These are phyloP conservation scores for Metschnikowia continentalis DNA, from an alignment of 805 yeast species.

Conservation along the genomic window DNA sequence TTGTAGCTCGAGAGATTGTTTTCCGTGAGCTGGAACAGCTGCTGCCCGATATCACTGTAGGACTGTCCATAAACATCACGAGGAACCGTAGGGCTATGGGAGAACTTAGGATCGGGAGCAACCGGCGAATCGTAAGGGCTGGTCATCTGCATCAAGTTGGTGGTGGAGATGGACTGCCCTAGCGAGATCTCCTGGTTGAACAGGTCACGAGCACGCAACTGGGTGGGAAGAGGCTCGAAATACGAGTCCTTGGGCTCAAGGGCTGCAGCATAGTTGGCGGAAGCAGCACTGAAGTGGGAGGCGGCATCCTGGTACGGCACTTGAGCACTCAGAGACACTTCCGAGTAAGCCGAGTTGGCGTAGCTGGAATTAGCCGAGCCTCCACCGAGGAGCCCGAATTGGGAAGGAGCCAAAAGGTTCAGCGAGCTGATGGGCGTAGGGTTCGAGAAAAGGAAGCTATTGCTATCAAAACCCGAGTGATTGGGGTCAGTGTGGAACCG, in stretches of 20 bases:
- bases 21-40: conserved; percentile 13
- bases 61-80: neutral
- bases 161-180: conserved; percentile 37
- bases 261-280: neutral
- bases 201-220: conserved; percentile 9
- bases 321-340: conserved; percentile 33
- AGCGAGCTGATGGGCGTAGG: conserved; percentile 13
- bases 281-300: conserved; percentile 24
- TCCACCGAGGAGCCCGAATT: conserved; percentile 8
- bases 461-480: neutral
- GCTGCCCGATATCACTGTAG: neutral
- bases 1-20: conserved; percentile 17
- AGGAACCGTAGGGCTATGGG: neutral
- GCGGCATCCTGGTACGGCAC: conserved; percentile 36
- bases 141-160: conserved; percentile 23
- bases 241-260: neutral
- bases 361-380: conserved; percentile 11
- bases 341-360: conserved; percentile 28
- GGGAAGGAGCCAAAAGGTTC: conserved; percentile 19
- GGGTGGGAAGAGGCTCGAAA: conserved; percentile 3
- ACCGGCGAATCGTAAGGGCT: neutral
- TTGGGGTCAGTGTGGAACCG: neutral
- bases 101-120: neutral
- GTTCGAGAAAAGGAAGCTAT: conserved; percentile 7
- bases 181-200: conserved; percentile 35